Conservation (phyloP, 129 eudicot species). For the Oenanthe sinensis region DNA sequence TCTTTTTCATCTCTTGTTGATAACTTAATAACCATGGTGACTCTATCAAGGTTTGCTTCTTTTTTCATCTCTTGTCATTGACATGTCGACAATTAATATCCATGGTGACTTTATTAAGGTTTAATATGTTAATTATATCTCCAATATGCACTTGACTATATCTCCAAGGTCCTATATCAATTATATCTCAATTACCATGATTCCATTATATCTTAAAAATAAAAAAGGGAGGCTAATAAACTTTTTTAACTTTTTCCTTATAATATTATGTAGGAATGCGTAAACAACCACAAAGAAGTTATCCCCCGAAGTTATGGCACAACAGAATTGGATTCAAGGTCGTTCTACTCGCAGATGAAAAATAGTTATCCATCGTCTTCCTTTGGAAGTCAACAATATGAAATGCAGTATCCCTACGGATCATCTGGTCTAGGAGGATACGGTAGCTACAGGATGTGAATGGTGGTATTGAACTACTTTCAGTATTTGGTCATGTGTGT, state of each 20-base stretch:
- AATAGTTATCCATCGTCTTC: conserved; percentile 40
- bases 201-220: not conserved
- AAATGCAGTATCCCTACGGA: conserved; percentile 36
- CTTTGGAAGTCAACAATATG: conserved; percentile 22
- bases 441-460: conserved; percentile 52
- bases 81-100: too few species aligned
- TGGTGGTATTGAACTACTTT: not conserved
- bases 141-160: too few species aligned
- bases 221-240: not conserved
- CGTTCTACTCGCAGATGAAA: conserved; percentile 51
- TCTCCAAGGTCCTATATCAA: too few species aligned
- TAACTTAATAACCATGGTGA: too few species aligned
- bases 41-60: too few species aligned
- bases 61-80: too few species aligned
- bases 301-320: conserved; percentile 29
- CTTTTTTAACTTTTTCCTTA: not conserved
- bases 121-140: too few species aligned
- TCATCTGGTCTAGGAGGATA: conserved; percentile 61
- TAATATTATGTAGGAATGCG: conserved; percentile 31
- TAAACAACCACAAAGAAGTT: conserved; percentile 30
- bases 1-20: too few species aligned
- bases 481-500: not conserved
- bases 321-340: conserved; percentile 50
- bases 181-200: too few species aligned
- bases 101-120: too few species aligned